Evolutionary conservation across 2,329 filamentous ascomycete genomes (phyloP).

Genomic region (Apiospora kogelbergensis): DNA sequence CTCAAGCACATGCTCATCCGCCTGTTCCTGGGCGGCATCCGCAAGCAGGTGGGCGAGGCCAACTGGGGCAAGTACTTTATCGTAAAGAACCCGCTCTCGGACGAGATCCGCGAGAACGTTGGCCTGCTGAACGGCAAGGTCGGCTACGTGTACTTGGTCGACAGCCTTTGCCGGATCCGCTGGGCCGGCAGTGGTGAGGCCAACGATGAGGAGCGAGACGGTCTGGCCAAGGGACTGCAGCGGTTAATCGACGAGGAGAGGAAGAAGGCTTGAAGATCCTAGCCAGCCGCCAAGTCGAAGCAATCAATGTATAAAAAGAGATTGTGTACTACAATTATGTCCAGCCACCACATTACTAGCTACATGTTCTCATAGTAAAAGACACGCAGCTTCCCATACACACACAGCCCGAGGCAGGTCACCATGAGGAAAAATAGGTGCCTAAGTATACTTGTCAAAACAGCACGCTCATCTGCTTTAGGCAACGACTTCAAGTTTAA

Average conservation of each 20-base stretch:
- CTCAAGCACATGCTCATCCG: constrained; percentile 62
- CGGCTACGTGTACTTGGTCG: constrained; percentile 89
- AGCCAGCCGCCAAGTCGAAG: constrained; percentile 4
- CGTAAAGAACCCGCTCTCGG: constrained; percentile 56
- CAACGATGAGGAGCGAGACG: constrained; percentile 64
- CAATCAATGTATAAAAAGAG: not conserved
- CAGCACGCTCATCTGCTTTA: constrained; percentile 3
- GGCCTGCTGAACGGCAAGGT: constrained; percentile 85
- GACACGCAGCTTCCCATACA: not conserved
- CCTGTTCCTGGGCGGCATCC: constrained; percentile 55
- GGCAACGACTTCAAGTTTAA: constrained; percentile 10
- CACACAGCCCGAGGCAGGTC: not conserved
- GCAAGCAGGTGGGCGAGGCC: constrained; percentile 47
- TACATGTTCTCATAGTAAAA: not conserved
- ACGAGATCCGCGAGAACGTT: constrained; percentile 62
- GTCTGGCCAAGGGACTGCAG: constrained; percentile 63
- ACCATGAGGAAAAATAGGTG: too few relatives aligned
- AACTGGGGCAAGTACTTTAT: constrained; percentile 64
- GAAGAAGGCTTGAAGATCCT: constrained; percentile 24
- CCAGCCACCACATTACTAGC: not conserved
- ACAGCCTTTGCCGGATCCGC: constrained; percentile 82
- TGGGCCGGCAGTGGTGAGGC: constrained; percentile 85
- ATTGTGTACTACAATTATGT: not conserved
- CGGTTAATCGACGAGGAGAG: constrained; percentile 61
- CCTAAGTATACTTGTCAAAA: not conserved